A percentile compares a stretch with the other conserved stretches of the same genome.
These are phyloP conservation scores for Auriscalpium orientale DNA, from an alignment of 768 basidiomycete species.

Conservation along the genomic window DNA sequence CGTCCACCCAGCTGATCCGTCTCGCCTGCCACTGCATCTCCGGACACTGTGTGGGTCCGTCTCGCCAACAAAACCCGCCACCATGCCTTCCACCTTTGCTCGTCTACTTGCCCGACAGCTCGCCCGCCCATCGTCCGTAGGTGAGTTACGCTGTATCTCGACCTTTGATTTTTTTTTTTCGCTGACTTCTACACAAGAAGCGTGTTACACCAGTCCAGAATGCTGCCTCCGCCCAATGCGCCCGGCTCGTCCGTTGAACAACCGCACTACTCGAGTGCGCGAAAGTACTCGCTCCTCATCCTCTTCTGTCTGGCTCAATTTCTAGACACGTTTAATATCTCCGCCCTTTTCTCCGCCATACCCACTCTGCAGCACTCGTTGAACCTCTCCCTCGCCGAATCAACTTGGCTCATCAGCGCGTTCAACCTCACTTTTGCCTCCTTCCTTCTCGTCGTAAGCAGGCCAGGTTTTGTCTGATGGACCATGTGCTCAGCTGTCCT, in stretches of 20 bases:
- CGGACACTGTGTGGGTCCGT: no score
- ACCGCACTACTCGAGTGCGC: slow-evolving; percentile 18
- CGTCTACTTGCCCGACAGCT: no score
- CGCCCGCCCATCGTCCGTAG: not conserved
- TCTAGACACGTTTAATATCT: slow-evolving; percentile 30
- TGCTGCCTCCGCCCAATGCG: not conserved
- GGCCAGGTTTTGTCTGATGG: not conserved
- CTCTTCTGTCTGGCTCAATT: slow-evolving; percentile 31
- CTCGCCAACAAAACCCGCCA: no score
- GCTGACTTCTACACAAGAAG: no score
- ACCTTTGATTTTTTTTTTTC: no score
- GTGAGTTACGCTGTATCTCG: not conserved
- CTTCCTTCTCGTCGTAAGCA: slow-evolving; percentile 27
- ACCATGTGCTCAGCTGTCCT: not conserved
- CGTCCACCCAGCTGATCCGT: no score
- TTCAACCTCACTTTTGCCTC: slow-evolving; percentile 30
- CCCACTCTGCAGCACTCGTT: slow-evolving; percentile 21
- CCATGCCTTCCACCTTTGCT: no score
- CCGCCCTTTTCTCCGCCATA: slow-evolving; percentile 27
- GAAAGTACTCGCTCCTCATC: slow-evolving; percentile 24
- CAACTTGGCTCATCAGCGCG: slow-evolving; percentile 29
- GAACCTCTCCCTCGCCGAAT: slow-evolving; percentile 19
- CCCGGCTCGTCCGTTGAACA: no score
- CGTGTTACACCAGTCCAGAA: not conserved
- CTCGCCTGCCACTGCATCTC: no score